Evolutionary conservation across 1,139 yeast species (phyloP).

Genomic region (Yamadazyma sp.): DNA sequence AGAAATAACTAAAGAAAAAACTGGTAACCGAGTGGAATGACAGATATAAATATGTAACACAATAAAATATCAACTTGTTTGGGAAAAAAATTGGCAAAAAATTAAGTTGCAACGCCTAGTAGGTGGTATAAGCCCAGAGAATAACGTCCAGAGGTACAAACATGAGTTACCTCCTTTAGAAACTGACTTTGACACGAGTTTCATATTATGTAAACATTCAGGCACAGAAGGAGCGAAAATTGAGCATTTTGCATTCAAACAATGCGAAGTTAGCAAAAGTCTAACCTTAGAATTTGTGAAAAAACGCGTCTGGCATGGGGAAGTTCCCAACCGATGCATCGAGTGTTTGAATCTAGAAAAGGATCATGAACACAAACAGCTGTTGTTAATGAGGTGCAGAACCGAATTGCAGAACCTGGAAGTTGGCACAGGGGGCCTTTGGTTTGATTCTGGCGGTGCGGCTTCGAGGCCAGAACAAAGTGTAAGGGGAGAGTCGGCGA

Average conservation of each 20-base stretch:
- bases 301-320: neutral
- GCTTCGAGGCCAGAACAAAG: too few species aligned
- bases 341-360: too few species aligned
- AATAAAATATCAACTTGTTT: constrained; percentile 1
- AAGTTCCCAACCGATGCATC: too few species aligned
- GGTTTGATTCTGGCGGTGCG: too few species aligned
- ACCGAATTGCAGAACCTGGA: too few species aligned
- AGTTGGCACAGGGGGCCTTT: too few species aligned
- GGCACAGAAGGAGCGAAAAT: neutral
- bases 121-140: too few species aligned
- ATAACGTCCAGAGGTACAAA: too few species aligned
- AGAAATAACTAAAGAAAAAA: neutral
- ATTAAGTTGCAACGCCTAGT: neutral
- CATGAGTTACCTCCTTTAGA: neutral
- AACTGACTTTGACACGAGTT: neutral
- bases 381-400: too few species aligned
- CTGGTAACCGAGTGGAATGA: neutral
- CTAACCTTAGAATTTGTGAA: neutral
- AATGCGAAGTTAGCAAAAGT: neutral
- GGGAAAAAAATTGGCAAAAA: neutral
- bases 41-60: neutral
- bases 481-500: too few species aligned
- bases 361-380: too few species aligned
- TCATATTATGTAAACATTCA: neutral
- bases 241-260: neutral